Conservation (phyloP, 345 rosid species). For the Noccaea bulbosa region DNA sequence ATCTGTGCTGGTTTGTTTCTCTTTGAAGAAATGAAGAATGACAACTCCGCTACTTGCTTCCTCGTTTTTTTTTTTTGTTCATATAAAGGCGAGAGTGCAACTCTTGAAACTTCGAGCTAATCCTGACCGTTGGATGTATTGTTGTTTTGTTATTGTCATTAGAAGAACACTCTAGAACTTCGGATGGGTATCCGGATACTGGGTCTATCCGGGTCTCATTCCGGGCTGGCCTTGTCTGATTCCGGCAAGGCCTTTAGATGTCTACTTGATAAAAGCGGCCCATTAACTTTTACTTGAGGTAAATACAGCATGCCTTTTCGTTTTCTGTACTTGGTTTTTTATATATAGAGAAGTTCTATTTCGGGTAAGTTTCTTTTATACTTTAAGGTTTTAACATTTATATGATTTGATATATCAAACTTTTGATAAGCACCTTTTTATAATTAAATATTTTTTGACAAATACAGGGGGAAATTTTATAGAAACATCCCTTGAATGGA, state of each 20-base stretch:
- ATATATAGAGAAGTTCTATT: too few species aligned
- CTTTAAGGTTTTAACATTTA: background rate
- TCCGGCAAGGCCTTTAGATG: background rate
- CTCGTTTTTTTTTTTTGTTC: background rate
- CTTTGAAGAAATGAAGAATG: slow-evolving; percentile 8
- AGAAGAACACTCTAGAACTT: slow-evolving; percentile 35
- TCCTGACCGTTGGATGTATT: slow-evolving; percentile 31
- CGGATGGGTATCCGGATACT: slow-evolving; percentile 17
- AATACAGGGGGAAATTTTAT: background rate
- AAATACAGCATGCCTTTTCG: background rate
- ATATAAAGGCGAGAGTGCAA: slow-evolving; percentile 15
- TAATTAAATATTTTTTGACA: background rate
- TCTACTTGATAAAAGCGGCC: slow-evolving; percentile 11
- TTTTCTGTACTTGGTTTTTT: too few species aligned
- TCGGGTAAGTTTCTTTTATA: background rate
- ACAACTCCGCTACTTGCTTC: slow-evolving; percentile 10
- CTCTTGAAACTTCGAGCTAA: slow-evolving; percentile 34
- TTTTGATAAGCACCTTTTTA: too few species aligned
- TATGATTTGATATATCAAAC: too few species aligned
- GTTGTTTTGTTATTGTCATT: background rate
- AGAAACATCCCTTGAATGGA: background rate
- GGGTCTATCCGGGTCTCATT: slow-evolving; percentile 16
- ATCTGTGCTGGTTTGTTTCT: background rate
- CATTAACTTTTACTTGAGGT: background rate
- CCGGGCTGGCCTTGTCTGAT: background rate